Base-by-base conservation (phyloP, 176 grass and related monocot species). In the Aegilops sharonensis region DNA sequence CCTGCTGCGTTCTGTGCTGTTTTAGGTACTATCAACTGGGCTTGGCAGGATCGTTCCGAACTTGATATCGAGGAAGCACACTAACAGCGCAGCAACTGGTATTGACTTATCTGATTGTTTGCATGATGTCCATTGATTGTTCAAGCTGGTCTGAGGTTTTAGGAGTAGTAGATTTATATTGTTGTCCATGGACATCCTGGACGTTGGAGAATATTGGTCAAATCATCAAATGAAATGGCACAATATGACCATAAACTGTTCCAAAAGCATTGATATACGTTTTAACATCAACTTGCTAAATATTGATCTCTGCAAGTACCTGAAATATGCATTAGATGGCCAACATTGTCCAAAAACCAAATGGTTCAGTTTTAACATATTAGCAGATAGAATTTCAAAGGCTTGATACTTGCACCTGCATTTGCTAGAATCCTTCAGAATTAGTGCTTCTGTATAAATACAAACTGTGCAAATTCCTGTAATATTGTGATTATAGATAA, bases 21-120 rank as follows among this genome's bases (percentile, higher is more conserved):
- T 85, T 27, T 64, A 99, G 97, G 84, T 96, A 1, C 30, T 99
- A 25, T 99, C 97, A 13, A 99, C 97, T 9, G 97, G 92, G 52
- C 94, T 96, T 68, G 97, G 97, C 52, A 86, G 94, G 64, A 96
- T 96, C 8, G 92, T 99, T 59, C 97, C 94, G 0, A 99, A 99
- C 79, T 86, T 99, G 88, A 99, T 99, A 89, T 96, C 94, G 2
- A 99, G 97, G 83, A 96, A 96, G 88, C 97, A 99, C 83, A 99
- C 94, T 40, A 99, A 99, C 63, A 99, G 89, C 50, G 97, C 97
- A 1, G 94, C 97, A 40, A 99, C 97, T 81, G 97, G 97, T 99
- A 92, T 35, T 35, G 77, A 29, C 14, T 54, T 1, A 7, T 60
- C 68, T 68, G 21, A 62, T 36, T 68, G 29, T 18, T 65, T 29